Evolutionary conservation across 2,329 filamentous ascomycete genomes (phyloP), one percentile per base, ranked within the genome.

Genomic region (Akanthomyces lecanii): DNA sequence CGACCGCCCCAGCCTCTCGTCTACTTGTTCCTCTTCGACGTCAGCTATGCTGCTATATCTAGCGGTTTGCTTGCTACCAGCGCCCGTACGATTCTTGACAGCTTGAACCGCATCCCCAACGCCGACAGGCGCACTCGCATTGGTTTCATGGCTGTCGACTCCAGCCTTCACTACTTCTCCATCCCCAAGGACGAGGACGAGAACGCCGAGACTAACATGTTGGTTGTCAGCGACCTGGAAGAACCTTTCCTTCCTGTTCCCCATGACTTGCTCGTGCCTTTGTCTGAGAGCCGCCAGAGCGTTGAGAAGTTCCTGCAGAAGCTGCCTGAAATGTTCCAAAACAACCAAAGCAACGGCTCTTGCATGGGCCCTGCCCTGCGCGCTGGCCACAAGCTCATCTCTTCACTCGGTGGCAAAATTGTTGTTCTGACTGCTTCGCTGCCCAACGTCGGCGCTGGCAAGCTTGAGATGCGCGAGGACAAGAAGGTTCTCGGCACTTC

Each of bases 181-280:
- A 90, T 99, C 65, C 92, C 93, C 48, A 90, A 92, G 68, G 94
- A 98, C 72, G 86, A 86, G 14, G 90, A 93, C 54, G 93, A 96
- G 74, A 90, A 86, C 69, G 88, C 85, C 50, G 92, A 97, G 69
- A 89, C 93, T 1, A 90, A 83, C 70, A 97, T 97, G 91, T 82
- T 97, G 48, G 94, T 98, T 59, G 89, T 98, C 53, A 96, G 92
- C 74, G 94, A 98, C 73, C 81, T 98, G 42, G 94, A 98, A 60
- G 94, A 99, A 78, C 95, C 95, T 6, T 99, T 98, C 81, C 80
- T 99, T 64, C 95, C 95, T 2, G 94, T 96, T 65, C 95, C 95
- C 7, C 89, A 91, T 64, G 94, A 98, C 72, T 84, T 99, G 42
- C 80, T 99, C 58, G 92, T 98, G 50, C 93, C 93, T 52, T 78